These are phyloP conservation scores for Pascua sp. DNA, from an alignment of 1,284 basidiomycete genomes.

Conservation along the genomic window DNA sequence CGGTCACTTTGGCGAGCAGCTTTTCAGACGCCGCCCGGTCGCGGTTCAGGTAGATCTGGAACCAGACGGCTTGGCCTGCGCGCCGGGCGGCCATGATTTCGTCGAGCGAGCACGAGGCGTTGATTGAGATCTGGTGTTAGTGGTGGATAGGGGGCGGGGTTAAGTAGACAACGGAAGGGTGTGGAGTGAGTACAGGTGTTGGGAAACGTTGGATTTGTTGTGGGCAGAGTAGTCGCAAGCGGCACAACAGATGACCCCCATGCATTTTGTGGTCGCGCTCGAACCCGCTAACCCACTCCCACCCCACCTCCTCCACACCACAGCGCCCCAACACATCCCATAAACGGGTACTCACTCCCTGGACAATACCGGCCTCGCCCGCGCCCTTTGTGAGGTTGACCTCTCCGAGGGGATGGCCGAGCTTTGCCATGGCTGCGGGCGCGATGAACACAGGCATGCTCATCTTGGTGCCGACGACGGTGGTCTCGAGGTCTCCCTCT, in stretches of 20 bases:
- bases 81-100: slow-evolving; percentile 50
- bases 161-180: no score
- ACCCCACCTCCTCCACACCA: not conserved
- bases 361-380: slow-evolving; percentile 68
- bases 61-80: slow-evolving; percentile 71
- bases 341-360: slow-evolving; percentile 58
- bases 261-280: no score
- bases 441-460: slow-evolving; percentile 78
- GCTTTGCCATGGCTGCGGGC: slow-evolving; percentile 78
- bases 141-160: no score
- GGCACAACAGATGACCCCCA: no score
- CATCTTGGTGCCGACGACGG: slow-evolving; percentile 67
- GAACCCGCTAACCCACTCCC: no score
- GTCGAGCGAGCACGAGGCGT: slow-evolving; percentile 70
- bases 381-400: slow-evolving; percentile 75
- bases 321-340: not conserved
- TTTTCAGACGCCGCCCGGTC: slow-evolving; percentile 66
- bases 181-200: no score
- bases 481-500: slow-evolving; percentile 40
- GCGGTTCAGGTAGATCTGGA: slow-evolving; percentile 77
- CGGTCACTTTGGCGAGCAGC: slow-evolving; percentile 55
- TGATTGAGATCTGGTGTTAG: slow-evolving; percentile 61
- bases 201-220: no score
- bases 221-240: no score
- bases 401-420: slow-evolving; percentile 86